Evolutionary conservation across 179 eudicot species (phyloP), one percentile per base, ranked within the genome.

Genomic region (Spinacia oleracea): DNA sequence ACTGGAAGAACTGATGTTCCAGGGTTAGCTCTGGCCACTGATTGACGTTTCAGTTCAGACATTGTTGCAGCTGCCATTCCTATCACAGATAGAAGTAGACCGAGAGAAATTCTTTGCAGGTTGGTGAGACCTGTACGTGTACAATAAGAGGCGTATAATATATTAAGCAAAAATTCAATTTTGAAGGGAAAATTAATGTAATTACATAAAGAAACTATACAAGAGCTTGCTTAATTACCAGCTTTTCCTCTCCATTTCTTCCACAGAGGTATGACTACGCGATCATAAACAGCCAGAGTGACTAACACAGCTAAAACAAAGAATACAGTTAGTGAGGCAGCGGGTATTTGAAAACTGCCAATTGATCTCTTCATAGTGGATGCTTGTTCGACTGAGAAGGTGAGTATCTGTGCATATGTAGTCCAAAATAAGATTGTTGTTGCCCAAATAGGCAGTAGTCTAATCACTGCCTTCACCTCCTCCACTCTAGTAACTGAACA

Each of bases 371-470:
- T 50, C 81, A 79, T 72, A 34, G 81, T 79, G 38, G 71, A 72
- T 62, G 81, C 81, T 79, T 79, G 81, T 63, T 72, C 81, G 8
- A 79, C 77, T 8, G 81, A 79, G 72, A 79, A 79, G 62, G 81
- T 79, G 68, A 79, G 77, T 76, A 79, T 79, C 59, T 79, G 81
- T 60, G 81, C 81, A 72, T 79, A 79, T 20, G 81, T 79, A 32
- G 81, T 79, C 81, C 81, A 79, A 69, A 79, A 79, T 48, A 79
- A 50, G 58, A 79, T 79, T 25, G 81, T 79, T 79, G 81, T 79
- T 48, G 81, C 72, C 81, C 81, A 72, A 72, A 79, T 63, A 45
- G 81, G 81, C 38, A 79, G 64, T 35, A 79, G 31, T 72, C 81
- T 23, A 53, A 72, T 72, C 72, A 79, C 60, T 48, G 67, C 63